A percentile compares a stretch with the other conserved stretches of the same genome.
phyloP scores from a whole-genome alignment of 1,284 basidiomycete species.

The Cerrena zonata region DNA sequence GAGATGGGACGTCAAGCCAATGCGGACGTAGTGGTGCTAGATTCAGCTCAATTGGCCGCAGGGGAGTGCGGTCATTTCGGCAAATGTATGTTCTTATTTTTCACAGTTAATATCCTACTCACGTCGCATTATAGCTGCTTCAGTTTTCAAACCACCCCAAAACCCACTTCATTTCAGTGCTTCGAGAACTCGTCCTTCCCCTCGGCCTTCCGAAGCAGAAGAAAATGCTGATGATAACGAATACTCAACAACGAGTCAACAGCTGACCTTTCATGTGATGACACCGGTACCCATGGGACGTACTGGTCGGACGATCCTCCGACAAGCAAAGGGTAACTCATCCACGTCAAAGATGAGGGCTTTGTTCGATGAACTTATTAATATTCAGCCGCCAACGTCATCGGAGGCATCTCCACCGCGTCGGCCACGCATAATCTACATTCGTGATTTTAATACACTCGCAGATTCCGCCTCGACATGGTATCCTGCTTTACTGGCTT shows the following conservation, averaged over 20 bases:
- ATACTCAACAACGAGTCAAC: constrained; percentile 30
- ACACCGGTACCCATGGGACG: constrained; percentile 34
- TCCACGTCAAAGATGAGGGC: constrained; percentile 52
- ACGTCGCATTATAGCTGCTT: constrained; percentile 42
- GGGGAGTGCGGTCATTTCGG: constrained; percentile 76
- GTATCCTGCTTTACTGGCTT: constrained; percentile 74
- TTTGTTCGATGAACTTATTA: constrained; percentile 73
- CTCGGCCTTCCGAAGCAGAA: constrained; percentile 21
- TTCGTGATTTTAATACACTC: constrained; percentile 75
- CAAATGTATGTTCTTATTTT: constrained; percentile 42
- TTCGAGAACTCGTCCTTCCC: constrained; percentile 24
- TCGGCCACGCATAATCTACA: constrained; percentile 72
- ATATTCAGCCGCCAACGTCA: constrained; percentile 41
- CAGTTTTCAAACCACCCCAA: constrained; percentile 56
- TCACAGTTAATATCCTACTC: constrained; percentile 7
- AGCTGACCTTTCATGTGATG: constrained; percentile 61
- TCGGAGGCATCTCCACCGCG: constrained; percentile 17
- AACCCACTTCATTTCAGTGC: constrained; percentile 68
- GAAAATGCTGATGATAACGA: constrained; percentile 49
- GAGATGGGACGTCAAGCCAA: constrained; percentile 67
- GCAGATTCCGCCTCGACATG: constrained; percentile 67
- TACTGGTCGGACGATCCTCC: constrained; percentile 28
- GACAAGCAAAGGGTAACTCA: constrained; percentile 28
- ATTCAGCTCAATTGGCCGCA: constrained; percentile 75
- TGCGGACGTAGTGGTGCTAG: constrained; percentile 76